Evolutionary conservation across 2,329 filamentous ascomycete genomes (phyloP).

Genomic region (Akanthomyces muscarius): DNA sequence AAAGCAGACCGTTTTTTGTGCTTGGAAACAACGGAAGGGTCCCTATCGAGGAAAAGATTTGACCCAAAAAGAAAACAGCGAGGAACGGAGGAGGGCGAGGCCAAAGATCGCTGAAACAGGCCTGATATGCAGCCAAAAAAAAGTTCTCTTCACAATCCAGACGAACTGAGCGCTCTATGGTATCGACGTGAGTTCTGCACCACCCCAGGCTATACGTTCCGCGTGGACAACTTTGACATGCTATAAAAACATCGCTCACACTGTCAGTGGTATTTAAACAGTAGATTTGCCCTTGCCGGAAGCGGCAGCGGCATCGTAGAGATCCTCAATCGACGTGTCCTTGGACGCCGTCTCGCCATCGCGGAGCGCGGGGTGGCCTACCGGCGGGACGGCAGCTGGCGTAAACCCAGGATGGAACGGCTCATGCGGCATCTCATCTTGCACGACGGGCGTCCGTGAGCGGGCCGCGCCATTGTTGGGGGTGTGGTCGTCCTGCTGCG

Average conservation of each 20-base stretch:
- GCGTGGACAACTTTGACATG: background rate
- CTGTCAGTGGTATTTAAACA: background rate
- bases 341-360: background rate
- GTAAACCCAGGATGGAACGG: slow-evolving; percentile 38
- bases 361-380: background rate
- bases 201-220: background rate
- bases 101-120: background rate
- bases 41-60: no score
- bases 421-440: slow-evolving; percentile 30
- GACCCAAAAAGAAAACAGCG: no score
- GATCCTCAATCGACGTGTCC: slow-evolving; percentile 9
- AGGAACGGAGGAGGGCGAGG: background rate
- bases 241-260: background rate
- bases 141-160: background rate
- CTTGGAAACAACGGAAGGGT: background rate
- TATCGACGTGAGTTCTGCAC: background rate
- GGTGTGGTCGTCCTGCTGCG: slow-evolving; percentile 21
- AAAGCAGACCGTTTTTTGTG: background rate
- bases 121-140: no score
- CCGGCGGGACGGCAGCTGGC: slow-evolving; percentile 10
- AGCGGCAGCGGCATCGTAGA: slow-evolving; percentile 10
- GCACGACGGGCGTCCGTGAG: background rate
- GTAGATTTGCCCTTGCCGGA: slow-evolving; percentile 7
- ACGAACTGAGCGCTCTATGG: background rate
- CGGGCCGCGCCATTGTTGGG: background rate